Conservation (phyloP, 495 filamentous ascomycete genomes). For the Aspergillus taichungensis region DNA sequence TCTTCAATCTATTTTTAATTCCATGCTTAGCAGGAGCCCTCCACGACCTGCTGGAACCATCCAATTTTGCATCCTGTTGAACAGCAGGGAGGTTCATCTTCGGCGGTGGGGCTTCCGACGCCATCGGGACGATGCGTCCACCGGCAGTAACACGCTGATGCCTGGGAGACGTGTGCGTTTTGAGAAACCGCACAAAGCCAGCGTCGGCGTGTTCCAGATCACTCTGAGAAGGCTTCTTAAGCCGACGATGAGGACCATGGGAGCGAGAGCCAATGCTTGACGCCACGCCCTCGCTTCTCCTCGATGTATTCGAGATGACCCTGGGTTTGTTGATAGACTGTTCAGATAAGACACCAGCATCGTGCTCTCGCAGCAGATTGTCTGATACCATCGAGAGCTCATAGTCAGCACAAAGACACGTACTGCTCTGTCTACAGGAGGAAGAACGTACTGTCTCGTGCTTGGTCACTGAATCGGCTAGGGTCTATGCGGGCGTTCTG, state of each 20-base stretch:
- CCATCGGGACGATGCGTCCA: slow-evolving; percentile 52
- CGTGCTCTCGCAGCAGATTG: slow-evolving; percentile 17
- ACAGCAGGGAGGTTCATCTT: slow-evolving; percentile 22
- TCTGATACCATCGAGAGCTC: slow-evolving; percentile 5
- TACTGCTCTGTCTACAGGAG: background rate
- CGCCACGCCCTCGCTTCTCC: slow-evolving; percentile 3
- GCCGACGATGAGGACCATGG: slow-evolving; percentile 12
- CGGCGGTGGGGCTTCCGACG: slow-evolving; percentile 18
- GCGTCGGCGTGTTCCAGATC: slow-evolving; percentile 19
- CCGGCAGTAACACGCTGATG: slow-evolving; percentile 57
- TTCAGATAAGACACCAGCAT: slow-evolving; percentile 12
- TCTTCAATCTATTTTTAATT: background rate
- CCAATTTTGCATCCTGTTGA: background rate
- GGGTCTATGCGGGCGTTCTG: slow-evolving; percentile 22
- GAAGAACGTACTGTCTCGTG: slow-evolving; percentile 16
- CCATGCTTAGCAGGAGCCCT: background rate
- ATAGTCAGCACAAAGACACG: background rate
- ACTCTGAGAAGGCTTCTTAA: slow-evolving; percentile 16
- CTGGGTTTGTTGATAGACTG: slow-evolving; percentile 12
- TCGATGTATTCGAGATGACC: slow-evolving; percentile 7
- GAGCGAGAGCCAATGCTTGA: slow-evolving; percentile 3
- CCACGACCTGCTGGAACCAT: too few species aligned
- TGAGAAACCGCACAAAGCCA: slow-evolving; percentile 45
- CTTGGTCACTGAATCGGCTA: slow-evolving; percentile 21
- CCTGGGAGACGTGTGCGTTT: slow-evolving; percentile 50